These are phyloP conservation scores for Penicillium sp. DNA, from an alignment of 2,329 filamentous ascomycete species.

Conservation along the genomic window DNA sequence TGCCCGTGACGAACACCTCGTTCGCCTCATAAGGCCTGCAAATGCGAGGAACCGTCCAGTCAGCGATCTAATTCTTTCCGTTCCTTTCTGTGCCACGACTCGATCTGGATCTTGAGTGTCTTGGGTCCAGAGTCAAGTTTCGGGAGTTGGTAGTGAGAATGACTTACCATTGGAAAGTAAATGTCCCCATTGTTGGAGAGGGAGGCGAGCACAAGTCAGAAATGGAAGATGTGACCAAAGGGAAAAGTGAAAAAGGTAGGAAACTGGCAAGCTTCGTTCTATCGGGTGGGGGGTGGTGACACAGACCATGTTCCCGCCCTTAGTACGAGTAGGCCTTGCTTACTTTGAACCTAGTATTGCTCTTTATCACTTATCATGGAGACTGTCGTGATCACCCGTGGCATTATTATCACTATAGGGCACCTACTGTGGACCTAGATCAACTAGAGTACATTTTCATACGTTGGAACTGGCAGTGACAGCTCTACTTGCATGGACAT, in stretches of 20 bases:
- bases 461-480: neutral
- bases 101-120: constrained; percentile 3
- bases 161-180: constrained; percentile 38
- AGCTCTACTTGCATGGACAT: neutral
- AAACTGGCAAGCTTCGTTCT: constrained; percentile 7
- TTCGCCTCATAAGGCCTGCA: constrained; percentile 74
- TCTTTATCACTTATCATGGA: no score
- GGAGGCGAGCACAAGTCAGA: neutral
- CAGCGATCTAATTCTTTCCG: constrained; percentile 22
- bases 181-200: constrained; percentile 28
- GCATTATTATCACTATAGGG: no score
- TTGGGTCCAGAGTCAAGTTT: neutral
- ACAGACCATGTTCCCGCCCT: constrained; percentile 14
- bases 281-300: constrained; percentile 19
- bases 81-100: constrained; percentile 12
- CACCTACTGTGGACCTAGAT: no score
- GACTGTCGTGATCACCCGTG: no score
- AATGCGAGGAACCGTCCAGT: constrained; percentile 27
- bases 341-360: neutral
- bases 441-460: no score
- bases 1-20: constrained; percentile 91
- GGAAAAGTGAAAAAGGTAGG: constrained; percentile 5
- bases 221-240: neutral
- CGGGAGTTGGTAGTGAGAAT: neutral
- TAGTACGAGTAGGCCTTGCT: neutral